Conservation (phyloP, 495 filamentous ascomycete genomes). For the Parathielavia appendiculata region DNA sequence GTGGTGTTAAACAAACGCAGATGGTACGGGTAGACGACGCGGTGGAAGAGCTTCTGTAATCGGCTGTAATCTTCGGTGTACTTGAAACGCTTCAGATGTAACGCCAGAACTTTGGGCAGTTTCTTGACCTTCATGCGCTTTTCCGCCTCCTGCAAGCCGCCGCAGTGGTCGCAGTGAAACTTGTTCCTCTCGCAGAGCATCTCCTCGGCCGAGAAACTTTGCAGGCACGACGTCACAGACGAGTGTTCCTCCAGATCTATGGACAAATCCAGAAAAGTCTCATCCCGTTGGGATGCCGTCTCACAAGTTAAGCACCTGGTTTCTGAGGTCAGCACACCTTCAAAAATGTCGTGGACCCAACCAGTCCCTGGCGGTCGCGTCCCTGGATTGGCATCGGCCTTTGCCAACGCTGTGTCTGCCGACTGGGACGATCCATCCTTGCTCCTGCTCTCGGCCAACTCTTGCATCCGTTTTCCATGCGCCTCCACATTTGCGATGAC, state of each 20-base stretch:
- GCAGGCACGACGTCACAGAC: constrained; percentile 89
- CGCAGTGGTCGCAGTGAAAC: constrained; percentile 96
- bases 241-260: constrained; percentile 95
- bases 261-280: constrained; percentile 91
- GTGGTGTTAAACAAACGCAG: constrained; percentile 97
- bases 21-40: constrained; percentile 95
- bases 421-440: constrained; percentile 36
- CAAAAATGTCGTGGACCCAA: constrained; percentile 98
- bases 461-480: constrained; percentile 57
- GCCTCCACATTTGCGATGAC: constrained; percentile 90
- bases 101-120: constrained; percentile 80
- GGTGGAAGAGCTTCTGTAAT: constrained; percentile 92
- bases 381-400: constrained; percentile 31
- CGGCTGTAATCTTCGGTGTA: constrained; percentile 92
- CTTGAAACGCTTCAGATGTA: constrained; percentile 96
- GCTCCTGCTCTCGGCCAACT: constrained; percentile 40
- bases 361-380: constrained; percentile 52
- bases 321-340: constrained; percentile 90
- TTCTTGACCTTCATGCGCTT: constrained; percentile 99
- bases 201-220: constrained; percentile 95
- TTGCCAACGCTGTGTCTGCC: constrained; percentile 41
- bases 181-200: constrained; percentile 99
- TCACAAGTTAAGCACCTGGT: constrained; percentile 96
- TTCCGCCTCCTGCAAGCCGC: constrained; percentile 93
- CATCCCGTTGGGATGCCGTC: constrained; percentile 89